Evolutionary conservation across 768 basidiomycete genomes (phyloP).

Genomic region (Amanita polypyramis): DNA sequence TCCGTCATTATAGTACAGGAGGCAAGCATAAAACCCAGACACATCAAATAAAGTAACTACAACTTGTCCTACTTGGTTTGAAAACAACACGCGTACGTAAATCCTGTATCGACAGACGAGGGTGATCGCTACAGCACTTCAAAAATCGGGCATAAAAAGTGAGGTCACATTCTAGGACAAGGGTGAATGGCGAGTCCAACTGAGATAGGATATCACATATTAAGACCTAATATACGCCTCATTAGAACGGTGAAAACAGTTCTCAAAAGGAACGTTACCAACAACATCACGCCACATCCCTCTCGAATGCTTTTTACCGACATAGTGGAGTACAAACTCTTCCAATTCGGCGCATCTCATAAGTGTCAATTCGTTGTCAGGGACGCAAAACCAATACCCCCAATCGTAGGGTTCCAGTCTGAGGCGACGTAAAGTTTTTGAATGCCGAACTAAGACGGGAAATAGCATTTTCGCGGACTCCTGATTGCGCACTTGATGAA

Average conservation of each 20-base stretch:
- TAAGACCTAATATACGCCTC: not conserved
- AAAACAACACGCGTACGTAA: not conserved
- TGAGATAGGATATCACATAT: not conserved
- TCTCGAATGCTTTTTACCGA: not conserved
- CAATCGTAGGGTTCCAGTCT: slow-evolving; percentile 5
- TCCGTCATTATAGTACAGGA: no score
- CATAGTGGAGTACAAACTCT: slow-evolving; percentile 3
- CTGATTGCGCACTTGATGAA: not conserved
- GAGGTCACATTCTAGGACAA: not conserved
- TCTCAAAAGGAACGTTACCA: not conserved
- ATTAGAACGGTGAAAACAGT: not conserved
- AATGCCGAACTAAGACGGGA: not conserved
- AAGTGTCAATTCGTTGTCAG: not conserved
- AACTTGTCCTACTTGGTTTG: not conserved
- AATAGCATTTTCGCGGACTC: not conserved
- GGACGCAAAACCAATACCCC: slow-evolving; percentile 1
- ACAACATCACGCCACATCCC: not conserved
- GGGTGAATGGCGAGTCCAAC: not conserved
- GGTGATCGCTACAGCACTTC: not conserved
- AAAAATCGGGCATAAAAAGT: not conserved
- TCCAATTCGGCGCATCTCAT: slow-evolving; percentile 1
- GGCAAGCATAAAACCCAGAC: not conserved
- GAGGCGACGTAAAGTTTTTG: not conserved
- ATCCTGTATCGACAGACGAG: not conserved
- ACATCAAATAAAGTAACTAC: not conserved